Conservation (phyloP, 2,329 filamentous ascomycete genomes). For the Cladosporium sp. region DNA sequence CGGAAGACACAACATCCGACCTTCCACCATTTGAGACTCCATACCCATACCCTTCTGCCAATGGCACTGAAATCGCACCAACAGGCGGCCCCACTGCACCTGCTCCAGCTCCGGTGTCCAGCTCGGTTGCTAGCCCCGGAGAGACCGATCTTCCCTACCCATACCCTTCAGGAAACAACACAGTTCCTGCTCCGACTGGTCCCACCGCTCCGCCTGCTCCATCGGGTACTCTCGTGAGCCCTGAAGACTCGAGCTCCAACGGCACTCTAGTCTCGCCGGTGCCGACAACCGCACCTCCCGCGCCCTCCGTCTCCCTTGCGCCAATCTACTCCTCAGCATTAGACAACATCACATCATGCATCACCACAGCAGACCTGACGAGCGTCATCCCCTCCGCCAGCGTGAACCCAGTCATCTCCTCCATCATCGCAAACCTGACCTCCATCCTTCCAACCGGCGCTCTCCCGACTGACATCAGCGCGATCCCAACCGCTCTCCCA, state of each 20-base stretch:
- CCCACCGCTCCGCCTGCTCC: conserved; percentile 1
- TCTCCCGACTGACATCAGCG: conserved; percentile 13
- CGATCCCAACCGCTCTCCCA: conserved; percentile 17
- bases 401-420: conserved; percentile 18
- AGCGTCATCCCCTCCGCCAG: conserved; percentile 18
- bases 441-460: conserved; percentile 17
- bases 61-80: neutral
- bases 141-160: neutral
- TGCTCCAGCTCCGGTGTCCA: too few relatives aligned
- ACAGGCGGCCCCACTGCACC: neutral
- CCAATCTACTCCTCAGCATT: conserved; percentile 19
- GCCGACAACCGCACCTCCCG: conserved; percentile 10
- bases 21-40: neutral
- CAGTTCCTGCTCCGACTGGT: conserved; percentile 9
- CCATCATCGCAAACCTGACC: conserved; percentile 18
- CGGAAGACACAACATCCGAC: neutral
- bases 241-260: conserved; percentile 3
- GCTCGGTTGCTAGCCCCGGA: neutral
- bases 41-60: neutral
- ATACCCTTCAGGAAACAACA: conserved; percentile 12
- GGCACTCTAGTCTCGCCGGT: conserved; percentile 11
- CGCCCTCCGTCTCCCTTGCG: conserved; percentile 16
- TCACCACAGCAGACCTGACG: conserved; percentile 15
- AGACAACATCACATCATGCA: conserved; percentile 16
- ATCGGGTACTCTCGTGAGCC: conserved; percentile 2